A percentile compares a stretch with the other conserved stretches of the same genome.
phyloP scores from a whole-genome alignment of 495 filamentous ascomycete genomes.

The Neurospora sp. region DNA sequence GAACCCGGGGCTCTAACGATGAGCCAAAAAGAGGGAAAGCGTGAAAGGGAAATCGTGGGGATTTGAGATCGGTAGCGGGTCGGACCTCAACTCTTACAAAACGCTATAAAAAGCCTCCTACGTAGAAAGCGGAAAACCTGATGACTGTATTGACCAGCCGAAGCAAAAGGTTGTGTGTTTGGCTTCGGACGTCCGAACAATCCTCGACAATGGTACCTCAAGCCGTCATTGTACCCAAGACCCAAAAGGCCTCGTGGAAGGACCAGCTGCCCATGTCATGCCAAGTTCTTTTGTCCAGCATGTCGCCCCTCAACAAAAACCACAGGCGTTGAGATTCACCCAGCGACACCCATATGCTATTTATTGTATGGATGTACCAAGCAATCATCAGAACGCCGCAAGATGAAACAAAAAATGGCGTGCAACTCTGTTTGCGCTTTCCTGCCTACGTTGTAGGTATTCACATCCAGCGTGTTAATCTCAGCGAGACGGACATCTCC shows the following conservation, averaged over 20 bases:
- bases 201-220: neutral
- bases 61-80: neutral
- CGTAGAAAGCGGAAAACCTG: neutral
- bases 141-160: neutral
- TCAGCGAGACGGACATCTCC: neutral
- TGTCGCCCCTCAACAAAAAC: neutral
- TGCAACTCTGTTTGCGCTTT: neutral
- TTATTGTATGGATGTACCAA: neutral
- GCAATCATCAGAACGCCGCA: neutral
- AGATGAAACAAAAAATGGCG: neutral
- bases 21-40: neutral
- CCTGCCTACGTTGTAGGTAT: neutral
- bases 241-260: neutral
- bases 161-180: neutral
- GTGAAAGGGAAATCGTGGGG: neutral
- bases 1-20: neutral
- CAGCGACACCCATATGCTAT: neutral
- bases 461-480: neutral
- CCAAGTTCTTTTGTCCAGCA: neutral
- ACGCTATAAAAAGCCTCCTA: neutral
- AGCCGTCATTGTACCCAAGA: neutral
- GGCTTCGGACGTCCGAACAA: neutral
- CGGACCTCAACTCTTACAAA: neutral
- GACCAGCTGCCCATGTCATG: neutral
- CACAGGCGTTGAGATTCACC: neutral